Conservation (phyloP, 345 rosid genomes). For the Eucalyptus guilfoylei region DNA sequence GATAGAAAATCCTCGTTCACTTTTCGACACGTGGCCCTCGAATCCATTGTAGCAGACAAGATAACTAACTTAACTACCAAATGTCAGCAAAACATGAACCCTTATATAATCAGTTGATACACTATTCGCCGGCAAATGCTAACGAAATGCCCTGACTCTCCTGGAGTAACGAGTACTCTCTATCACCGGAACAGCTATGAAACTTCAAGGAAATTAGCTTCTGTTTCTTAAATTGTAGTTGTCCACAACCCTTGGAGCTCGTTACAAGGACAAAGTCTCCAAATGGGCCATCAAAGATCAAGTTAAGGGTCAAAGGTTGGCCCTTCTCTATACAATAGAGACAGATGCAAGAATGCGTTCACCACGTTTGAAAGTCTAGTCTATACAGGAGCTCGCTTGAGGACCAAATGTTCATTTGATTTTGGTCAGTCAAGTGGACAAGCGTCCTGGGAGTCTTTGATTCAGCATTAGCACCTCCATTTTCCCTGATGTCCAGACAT, state of each 20-base stretch:
- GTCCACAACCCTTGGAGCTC: neutral
- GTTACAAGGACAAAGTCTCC: neutral
- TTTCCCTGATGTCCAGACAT: neutral
- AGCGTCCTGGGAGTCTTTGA: neutral
- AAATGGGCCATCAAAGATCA: neutral
- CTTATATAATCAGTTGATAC: neutral
- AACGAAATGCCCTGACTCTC: neutral
- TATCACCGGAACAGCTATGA: neutral
- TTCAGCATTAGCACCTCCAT: neutral
- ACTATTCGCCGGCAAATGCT: neutral
- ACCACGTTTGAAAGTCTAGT: neutral
- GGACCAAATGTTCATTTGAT: neutral
- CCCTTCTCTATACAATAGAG: neutral
- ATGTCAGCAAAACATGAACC: neutral
- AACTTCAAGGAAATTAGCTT: neutral
- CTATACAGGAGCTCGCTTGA: neutral
- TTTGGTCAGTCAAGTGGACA: neutral
- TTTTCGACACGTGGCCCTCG: neutral
- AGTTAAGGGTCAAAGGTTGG: neutral
- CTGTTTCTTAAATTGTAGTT: neutral
- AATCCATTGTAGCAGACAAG: neutral
- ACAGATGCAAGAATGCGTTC: neutral
- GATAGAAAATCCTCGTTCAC: neutral
- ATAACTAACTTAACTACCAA: neutral
- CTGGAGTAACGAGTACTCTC: neutral